Conservation (phyloP, 805 yeast genomes). For the Starmerella potacharoeniae region DNA sequence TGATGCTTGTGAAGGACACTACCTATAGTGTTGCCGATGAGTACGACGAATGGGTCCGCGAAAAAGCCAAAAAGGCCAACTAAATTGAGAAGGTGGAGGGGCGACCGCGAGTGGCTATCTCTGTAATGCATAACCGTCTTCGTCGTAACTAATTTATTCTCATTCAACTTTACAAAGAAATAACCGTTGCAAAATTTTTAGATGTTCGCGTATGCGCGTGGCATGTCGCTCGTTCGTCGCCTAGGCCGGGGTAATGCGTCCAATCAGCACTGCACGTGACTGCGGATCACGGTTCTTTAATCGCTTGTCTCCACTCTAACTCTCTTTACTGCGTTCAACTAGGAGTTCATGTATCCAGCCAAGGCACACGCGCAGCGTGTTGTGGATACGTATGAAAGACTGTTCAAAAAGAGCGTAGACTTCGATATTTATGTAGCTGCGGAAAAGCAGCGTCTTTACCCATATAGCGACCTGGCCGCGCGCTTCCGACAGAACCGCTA, state of each 20-base stretch:
- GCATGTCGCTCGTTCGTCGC: no score
- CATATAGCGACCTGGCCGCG: constrained; percentile 68
- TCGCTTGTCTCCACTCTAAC: no score
- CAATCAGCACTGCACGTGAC: no score
- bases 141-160: background rate
- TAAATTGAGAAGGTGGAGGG: background rate
- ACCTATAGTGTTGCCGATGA: constrained; percentile 29
- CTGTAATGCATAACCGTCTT: no score
- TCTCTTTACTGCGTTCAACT: background rate
- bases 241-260: no score
- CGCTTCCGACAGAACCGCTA: constrained; percentile 84
- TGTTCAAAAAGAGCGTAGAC: constrained; percentile 25
- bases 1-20: constrained; percentile 32
- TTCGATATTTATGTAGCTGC: constrained; percentile 34
- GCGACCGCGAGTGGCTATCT: no score
- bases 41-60: constrained; percentile 14
- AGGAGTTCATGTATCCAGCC: constrained; percentile 60
- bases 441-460: constrained; percentile 37
- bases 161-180: no score
- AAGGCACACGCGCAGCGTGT: constrained; percentile 50
- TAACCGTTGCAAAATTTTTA: no score
- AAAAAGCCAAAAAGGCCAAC: background rate
- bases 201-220: no score
- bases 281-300: no score
- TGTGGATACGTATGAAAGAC: constrained; percentile 26